phyloP scores from a whole-genome alignment of 345 rosid genomes.

The Pistacia atlantica region DNA sequence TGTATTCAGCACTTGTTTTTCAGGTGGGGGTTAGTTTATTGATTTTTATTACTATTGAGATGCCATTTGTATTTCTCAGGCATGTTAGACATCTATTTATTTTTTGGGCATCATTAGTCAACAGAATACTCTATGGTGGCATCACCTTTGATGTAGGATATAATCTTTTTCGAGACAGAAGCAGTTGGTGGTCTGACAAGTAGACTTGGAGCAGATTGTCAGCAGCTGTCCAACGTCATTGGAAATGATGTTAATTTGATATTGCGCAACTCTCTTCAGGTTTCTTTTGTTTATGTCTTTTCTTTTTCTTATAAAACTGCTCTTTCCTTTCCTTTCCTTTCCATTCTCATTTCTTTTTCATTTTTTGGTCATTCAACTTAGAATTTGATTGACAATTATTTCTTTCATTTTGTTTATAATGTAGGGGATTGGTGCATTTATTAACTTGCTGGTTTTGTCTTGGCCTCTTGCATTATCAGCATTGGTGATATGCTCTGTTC shows the following conservation, averaged over 20 bases:
- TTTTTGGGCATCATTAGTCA: background rate
- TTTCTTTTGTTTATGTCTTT: constrained; percentile 12
- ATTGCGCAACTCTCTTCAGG: constrained; percentile 55
- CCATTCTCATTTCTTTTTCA: background rate
- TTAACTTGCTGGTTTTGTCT: constrained; percentile 52
- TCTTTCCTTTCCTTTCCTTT: background rate
- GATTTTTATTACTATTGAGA: background rate
- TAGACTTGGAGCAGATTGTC: constrained; percentile 63
- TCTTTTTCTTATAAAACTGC: background rate
- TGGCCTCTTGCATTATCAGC: constrained; percentile 61
- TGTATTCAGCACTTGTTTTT: constrained; percentile 44
- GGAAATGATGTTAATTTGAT: constrained; percentile 51
- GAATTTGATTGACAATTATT: background rate
- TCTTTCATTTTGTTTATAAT: constrained; percentile 2
- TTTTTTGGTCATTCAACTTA: background rate
- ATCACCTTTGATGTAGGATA: constrained; percentile 38
- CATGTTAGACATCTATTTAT: background rate
- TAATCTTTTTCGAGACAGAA: constrained; percentile 49
- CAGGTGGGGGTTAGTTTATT: constrained; percentile 39
- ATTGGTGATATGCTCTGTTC: constrained; percentile 38
- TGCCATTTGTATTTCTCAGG: background rate
- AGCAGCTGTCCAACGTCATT: constrained; percentile 46
- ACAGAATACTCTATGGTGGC: constrained; percentile 10
- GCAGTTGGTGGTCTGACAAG: constrained; percentile 56
- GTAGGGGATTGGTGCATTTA: constrained; percentile 59